phyloP scores from a whole-genome alignment of 208 protist species.

The Trypanosoma mega region DNA sequence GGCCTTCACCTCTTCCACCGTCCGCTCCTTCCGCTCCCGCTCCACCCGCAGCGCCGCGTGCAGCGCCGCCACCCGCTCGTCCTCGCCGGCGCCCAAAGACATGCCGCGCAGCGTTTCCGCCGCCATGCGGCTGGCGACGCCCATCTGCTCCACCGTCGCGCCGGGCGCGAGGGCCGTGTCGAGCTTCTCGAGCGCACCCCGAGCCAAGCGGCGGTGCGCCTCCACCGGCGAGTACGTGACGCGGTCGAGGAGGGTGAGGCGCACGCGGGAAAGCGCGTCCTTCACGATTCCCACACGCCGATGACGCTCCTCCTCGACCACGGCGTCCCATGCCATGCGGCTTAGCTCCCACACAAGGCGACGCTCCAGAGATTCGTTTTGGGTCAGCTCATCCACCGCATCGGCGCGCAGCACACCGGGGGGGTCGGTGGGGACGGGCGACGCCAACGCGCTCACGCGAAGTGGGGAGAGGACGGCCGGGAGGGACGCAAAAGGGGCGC shows the following conservation, averaged over 20 bases:
- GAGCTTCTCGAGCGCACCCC: slow-evolving; percentile 4
- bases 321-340: background rate
- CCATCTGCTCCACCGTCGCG: slow-evolving; percentile 10
- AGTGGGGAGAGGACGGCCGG: background rate
- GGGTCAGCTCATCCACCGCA: background rate
- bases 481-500: too few relatives aligned
- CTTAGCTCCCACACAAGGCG: slow-evolving; percentile 15
- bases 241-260: slow-evolving; percentile 8
- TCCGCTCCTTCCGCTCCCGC: background rate
- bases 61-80: background rate
- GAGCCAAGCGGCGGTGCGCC: slow-evolving; percentile 12
- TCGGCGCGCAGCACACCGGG: background rate
- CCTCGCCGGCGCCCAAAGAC: slow-evolving; percentile 1
- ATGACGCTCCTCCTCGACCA: background rate
- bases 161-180: background rate
- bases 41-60: slow-evolving; percentile 1
- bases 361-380: slow-evolving; percentile 19
- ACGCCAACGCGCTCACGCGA: background rate
- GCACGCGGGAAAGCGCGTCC: background rate
- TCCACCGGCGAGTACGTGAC: slow-evolving; percentile 20
- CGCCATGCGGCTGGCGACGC: background rate
- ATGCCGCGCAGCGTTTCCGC: background rate
- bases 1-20: slow-evolving; percentile 5
- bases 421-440: background rate
- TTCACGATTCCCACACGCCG: slow-evolving; percentile 3